These are phyloP conservation scores for Alternaria angustiovoidea DNA, from an alignment of 2,329 filamentous ascomycete genomes.

Conservation along the genomic window DNA sequence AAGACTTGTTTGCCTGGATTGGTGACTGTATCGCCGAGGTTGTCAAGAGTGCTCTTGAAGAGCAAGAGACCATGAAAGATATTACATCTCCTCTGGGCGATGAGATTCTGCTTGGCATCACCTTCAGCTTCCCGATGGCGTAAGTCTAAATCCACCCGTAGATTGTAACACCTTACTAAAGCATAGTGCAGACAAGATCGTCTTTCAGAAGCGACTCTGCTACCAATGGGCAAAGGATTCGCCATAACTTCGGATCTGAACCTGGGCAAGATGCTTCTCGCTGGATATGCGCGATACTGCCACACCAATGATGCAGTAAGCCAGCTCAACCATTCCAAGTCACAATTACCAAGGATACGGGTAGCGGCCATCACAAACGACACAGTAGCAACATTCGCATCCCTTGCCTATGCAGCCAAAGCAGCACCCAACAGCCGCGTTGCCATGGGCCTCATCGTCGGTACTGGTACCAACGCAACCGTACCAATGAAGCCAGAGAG, in stretches of 20 bases:
- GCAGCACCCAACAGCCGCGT: conserved; percentile 69
- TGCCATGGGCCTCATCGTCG: conserved; percentile 81
- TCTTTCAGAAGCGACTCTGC: conserved; percentile 68
- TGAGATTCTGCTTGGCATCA: conserved; percentile 70
- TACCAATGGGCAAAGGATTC: conserved; percentile 77
- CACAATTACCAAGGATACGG: conserved; percentile 65
- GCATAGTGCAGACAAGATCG: conserved; percentile 59
- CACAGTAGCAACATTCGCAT: conserved; percentile 79
- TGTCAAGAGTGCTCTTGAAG: conserved; percentile 65
- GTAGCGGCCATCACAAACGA: conserved; percentile 84
- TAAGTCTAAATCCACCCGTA: conserved; percentile 26
- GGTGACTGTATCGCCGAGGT: conserved; percentile 78
- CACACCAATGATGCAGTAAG: conserved; percentile 47
- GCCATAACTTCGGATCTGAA: conserved; percentile 68
- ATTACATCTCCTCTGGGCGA: conserved; percentile 45
- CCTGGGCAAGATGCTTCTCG: conserved; percentile 65
- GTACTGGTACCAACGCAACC: conserved; percentile 83
- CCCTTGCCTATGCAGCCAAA: conserved; percentile 76
- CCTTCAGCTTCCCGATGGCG: conserved; percentile 75
- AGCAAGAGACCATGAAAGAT: conserved; percentile 29
- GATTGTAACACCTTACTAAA: conserved; percentile 17
- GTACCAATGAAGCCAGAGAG: conserved; percentile 72
- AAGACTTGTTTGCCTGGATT: conserved; percentile 83
- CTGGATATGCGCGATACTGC: conserved; percentile 67
- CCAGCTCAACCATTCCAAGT: conserved; percentile 18